phyloP scores from a whole-genome alignment of 345 rosid genomes.

The Sonneratia alba region DNA sequence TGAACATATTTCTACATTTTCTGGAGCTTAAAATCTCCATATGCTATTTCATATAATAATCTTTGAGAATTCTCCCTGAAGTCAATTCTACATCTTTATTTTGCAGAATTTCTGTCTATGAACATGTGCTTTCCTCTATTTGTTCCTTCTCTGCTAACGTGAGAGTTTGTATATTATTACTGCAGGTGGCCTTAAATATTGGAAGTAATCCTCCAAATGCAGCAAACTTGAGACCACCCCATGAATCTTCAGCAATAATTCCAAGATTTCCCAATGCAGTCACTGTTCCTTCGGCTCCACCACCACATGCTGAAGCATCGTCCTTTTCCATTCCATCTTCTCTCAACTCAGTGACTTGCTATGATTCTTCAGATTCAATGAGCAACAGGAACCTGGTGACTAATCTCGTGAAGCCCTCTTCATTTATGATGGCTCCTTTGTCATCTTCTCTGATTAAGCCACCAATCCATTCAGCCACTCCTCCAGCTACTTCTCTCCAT shows the following conservation, averaged over 20 bases:
- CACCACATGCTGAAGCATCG: conserved; percentile 25
- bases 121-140: background rate
- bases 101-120: background rate
- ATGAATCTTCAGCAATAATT: conserved; percentile 24
- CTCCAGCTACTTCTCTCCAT: conserved; percentile 24
- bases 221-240: conserved; percentile 26
- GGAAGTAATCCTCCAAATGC: conserved; percentile 32
- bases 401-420: conserved; percentile 52
- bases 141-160: background rate
- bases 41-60: too few species aligned
- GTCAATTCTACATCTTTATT: background rate
- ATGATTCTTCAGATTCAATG: conserved; percentile 26
- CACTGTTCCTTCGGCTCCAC: conserved; percentile 18
- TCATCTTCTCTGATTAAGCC: conserved; percentile 36
- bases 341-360: conserved; percentile 18
- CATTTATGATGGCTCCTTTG: conserved; percentile 38
- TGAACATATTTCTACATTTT: too few species aligned
- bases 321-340: conserved; percentile 29
- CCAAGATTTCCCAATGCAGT: conserved; percentile 32
- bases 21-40: too few species aligned
- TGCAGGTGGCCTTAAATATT: conserved; percentile 32
- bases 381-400: conserved; percentile 27
- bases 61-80: too few species aligned
- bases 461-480: conserved; percentile 31
- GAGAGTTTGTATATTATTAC: conserved; percentile 1